These are phyloP conservation scores for Neocatenulostroma microsporum DNA, from an alignment of 2,329 filamentous ascomycete species.

Conservation along the genomic window DNA sequence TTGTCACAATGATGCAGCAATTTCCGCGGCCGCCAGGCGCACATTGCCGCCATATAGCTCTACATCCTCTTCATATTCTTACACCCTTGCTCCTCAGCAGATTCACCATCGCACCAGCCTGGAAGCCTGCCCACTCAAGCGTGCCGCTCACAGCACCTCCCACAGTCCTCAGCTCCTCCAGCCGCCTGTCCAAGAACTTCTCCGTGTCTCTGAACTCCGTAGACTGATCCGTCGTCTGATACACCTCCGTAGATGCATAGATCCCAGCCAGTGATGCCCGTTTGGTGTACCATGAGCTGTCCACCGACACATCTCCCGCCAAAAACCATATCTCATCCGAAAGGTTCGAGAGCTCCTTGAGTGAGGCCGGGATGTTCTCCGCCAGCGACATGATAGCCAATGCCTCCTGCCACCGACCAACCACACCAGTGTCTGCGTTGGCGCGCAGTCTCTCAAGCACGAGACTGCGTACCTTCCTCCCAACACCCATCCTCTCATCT, in stretches of 20 bases:
- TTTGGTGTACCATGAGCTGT: conserved; percentile 81
- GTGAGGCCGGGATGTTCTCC: conserved; percentile 63
- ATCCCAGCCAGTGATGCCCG: conserved; percentile 54
- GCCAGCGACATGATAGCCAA: conserved; percentile 85
- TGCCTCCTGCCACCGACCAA: conserved; percentile 81
- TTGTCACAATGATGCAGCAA: too few species aligned
- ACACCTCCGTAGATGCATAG: conserved; percentile 71
- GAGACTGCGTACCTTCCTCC: conserved; percentile 60
- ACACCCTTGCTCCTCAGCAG: conserved; percentile 80
- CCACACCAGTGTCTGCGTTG: conserved; percentile 56
- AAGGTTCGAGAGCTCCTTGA: conserved; percentile 71
- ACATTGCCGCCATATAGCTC: too few species aligned
- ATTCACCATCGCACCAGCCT: conserved; percentile 67
- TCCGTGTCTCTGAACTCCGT: conserved; percentile 67
- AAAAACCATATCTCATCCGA: conserved; percentile 91
- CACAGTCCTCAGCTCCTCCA: conserved; percentile 60
- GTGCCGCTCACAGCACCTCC: conserved; percentile 57
- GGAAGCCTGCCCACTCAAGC: conserved; percentile 75
- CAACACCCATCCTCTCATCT: conserved; percentile 39
- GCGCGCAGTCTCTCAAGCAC: conserved; percentile 69
- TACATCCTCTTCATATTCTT: conserved; percentile 69
- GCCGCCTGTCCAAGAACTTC: conserved; percentile 66
- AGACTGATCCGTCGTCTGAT: conserved; percentile 85
- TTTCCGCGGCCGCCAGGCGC: too few species aligned
- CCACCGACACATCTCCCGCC: conserved; percentile 71